phyloP scores from a whole-genome alignment of 306 rosid species.

The Lablab purpureus region DNA sequence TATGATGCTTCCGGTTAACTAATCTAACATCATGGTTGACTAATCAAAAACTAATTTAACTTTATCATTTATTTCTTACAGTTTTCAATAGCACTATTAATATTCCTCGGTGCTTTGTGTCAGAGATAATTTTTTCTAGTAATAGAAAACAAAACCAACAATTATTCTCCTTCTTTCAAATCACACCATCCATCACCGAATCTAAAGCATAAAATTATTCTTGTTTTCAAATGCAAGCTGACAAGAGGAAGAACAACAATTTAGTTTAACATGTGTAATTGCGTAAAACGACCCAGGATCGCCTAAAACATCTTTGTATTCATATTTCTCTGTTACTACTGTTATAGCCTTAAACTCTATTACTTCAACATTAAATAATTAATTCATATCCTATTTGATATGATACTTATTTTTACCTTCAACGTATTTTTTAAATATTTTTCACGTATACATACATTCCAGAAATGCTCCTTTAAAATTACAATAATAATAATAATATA shows the following conservation, averaged over 20 bases:
- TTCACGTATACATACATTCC: not conserved
- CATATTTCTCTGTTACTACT: not conserved
- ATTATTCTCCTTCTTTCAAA: conserved; percentile 48
- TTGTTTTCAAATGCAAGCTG: not conserved
- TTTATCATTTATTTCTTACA: not conserved
- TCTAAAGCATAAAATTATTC: conserved; percentile 32
- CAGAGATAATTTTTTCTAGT: not conserved
- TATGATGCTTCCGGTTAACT: conserved; percentile 18
- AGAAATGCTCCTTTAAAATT: not conserved
- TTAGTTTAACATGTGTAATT: not conserved
- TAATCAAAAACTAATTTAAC: conserved; percentile 5
- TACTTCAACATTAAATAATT: not conserved
- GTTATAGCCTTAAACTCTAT: not conserved
- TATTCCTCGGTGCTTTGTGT: not conserved
- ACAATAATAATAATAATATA: not conserved
- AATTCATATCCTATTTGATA: not conserved
- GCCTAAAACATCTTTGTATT: not conserved
- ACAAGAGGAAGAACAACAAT: not conserved
- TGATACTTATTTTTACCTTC: not conserved
- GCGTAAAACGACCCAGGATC: not conserved
- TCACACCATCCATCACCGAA: conserved; percentile 55
- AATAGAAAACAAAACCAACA: conserved; percentile 15
- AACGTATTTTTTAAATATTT: not conserved
- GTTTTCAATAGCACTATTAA: not conserved
- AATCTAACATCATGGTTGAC: conserved; percentile 6